Conservation (phyloP, 2,329 filamentous ascomycete genomes). For the Neophaeococcomyces mojaviensis region DNA sequence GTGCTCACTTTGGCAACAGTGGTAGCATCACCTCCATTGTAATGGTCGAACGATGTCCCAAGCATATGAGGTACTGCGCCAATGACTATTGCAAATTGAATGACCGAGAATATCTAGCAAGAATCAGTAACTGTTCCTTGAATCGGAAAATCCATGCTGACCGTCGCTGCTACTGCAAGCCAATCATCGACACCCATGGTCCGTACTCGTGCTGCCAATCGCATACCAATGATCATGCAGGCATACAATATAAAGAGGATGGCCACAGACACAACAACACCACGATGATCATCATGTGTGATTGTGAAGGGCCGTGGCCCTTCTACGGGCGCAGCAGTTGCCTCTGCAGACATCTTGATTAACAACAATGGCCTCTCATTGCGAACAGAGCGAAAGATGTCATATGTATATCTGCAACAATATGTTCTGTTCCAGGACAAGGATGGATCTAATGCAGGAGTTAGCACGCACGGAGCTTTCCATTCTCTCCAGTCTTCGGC, state of each 20-base stretch:
- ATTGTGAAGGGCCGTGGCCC: constrained; percentile 12
- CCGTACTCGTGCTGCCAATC: constrained; percentile 9
- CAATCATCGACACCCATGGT: constrained; percentile 15
- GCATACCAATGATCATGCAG: constrained; percentile 14
- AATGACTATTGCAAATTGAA: constrained; percentile 10
- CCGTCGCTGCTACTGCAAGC: constrained; percentile 12
- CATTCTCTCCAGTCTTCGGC: too few relatives aligned
- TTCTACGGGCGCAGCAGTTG: too few relatives aligned
- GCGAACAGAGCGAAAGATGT: too few relatives aligned
- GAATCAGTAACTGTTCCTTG: neutral
- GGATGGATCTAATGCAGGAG: too few relatives aligned
- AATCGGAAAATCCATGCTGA: neutral
- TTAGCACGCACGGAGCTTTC: too few relatives aligned
- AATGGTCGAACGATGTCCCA: constrained; percentile 10
- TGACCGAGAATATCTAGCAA: constrained; percentile 10
- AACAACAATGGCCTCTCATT: too few relatives aligned
- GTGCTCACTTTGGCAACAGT: constrained; percentile 9
- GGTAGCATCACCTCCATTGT: constrained; percentile 3
- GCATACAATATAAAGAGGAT: constrained; percentile 13
- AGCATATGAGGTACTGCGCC: constrained; percentile 11
- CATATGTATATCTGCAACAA: too few relatives aligned
- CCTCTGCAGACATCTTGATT: too few relatives aligned
- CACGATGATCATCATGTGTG: constrained; percentile 11
- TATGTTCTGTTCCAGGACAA: too few relatives aligned
- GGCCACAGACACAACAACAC: constrained; percentile 11